Evolutionary conservation across 1,139 yeast species (phyloP).

Genomic region (Suhomyces ambrosiae): DNA sequence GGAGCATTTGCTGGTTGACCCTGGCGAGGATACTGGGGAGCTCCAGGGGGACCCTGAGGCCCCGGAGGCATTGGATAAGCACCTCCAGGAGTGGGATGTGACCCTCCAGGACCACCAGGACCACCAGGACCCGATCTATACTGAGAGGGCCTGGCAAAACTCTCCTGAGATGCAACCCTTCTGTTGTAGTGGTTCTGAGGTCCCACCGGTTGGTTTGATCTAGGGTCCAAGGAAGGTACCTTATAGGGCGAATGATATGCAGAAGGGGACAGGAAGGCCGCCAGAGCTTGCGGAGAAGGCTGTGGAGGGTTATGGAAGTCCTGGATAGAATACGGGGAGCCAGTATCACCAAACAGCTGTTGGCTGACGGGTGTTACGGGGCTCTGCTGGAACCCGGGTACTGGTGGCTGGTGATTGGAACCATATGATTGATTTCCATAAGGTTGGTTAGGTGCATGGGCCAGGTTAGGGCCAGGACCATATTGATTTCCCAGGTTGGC

Average conservation of each 20-base stretch:
- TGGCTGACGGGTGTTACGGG: conserved; percentile 15
- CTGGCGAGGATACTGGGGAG: background rate
- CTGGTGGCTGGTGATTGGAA: background rate
- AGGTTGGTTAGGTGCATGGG: conserved; percentile 3
- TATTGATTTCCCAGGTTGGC: conserved; percentile 8
- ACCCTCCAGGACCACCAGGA: background rate
- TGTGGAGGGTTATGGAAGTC: conserved; percentile 12
- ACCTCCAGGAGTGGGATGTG: too few species aligned
- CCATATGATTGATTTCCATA: too few species aligned
- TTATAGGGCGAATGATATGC: background rate
- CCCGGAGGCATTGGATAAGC: too few species aligned
- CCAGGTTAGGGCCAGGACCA: background rate
- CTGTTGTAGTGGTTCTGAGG: conserved; percentile 2
- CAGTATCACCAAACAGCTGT: conserved; percentile 12
- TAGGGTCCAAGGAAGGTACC: conserved; percentile 5
- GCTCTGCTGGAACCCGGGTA: background rate
- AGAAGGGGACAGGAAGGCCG: conserved; percentile 2
- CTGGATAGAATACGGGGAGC: conserved; percentile 17
- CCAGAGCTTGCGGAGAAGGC: conserved; percentile 3
- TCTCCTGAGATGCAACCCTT: conserved; percentile 7
- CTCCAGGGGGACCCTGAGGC: conserved; percentile 1
- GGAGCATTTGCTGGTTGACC: too few species aligned
- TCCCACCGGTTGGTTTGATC: background rate
- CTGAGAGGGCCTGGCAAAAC: background rate
- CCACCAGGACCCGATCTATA: background rate